Percentiles rank a stretch among this genome's conserved stretches.
Evolutionary conservation across 2,329 filamentous ascomycete genomes (phyloP).

Genomic region (Diaporthe sp.): DNA sequence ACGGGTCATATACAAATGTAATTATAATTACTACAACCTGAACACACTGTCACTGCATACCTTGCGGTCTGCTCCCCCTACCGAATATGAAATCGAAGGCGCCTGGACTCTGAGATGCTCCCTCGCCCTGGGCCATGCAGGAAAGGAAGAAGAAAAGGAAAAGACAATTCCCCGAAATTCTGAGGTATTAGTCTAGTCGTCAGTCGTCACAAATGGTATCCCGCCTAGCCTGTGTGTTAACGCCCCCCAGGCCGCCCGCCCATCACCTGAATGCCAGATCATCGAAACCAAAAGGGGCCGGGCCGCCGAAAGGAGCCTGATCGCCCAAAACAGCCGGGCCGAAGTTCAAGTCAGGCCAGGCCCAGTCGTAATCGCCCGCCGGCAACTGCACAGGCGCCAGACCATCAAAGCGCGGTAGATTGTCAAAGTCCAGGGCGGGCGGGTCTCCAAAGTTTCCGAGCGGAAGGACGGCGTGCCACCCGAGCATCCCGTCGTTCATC

Average conservation of each 20-base stretch:
- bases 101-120: neutral
- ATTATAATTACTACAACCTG: neutral
- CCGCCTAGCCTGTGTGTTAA: neutral
- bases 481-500: neutral
- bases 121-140: neutral
- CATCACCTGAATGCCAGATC: neutral
- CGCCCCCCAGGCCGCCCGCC: neutral
- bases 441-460: neutral
- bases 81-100: neutral
- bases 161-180: neutral
- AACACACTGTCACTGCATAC: neutral
- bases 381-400: neutral
- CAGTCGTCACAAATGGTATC: neutral
- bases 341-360: neutral
- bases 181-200: constrained; percentile 16
- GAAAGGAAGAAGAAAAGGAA: neutral
- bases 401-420: neutral
- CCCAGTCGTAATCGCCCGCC: neutral
- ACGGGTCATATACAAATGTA: neutral
- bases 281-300: neutral
- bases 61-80: neutral
- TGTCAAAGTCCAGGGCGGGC: neutral
- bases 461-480: neutral
- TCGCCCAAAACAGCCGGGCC: neutral
- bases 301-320: neutral